Evolutionary conservation across 306 rosid species (phyloP).

Genomic region (Begonia fuchsioides): DNA sequence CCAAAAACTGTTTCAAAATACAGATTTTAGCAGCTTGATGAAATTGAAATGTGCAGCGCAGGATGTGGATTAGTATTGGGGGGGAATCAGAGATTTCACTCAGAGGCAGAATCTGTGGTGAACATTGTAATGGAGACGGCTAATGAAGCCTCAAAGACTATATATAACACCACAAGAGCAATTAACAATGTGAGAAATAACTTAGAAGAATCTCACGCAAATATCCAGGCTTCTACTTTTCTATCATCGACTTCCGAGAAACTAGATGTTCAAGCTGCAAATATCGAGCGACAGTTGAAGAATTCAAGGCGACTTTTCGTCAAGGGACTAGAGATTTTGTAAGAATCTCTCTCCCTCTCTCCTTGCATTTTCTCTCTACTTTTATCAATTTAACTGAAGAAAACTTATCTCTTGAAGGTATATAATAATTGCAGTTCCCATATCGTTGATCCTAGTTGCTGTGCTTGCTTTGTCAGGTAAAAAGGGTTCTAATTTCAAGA

Average conservation of each 20-base stretch:
- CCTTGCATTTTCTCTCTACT: not conserved
- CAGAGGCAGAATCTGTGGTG: constrained; percentile 31
- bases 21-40: not conserved
- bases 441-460: constrained; percentile 34
- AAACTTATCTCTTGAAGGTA: constrained; percentile 35
- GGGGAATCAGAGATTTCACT: constrained; percentile 36
- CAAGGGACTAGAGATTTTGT: constrained; percentile 35
- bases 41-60: constrained; percentile 20
- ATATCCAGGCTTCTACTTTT: constrained; percentile 7
- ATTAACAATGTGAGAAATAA: constrained; percentile 18
- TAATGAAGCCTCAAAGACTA: constrained; percentile 38
- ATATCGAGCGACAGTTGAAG: constrained; percentile 24
- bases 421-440: constrained; percentile 23
- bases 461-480: constrained; percentile 42
- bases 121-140: constrained; percentile 42
- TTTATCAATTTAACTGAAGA: not conserved
- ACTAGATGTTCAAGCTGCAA: constrained; percentile 30
- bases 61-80: constrained; percentile 44
- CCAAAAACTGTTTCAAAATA: too few species aligned
- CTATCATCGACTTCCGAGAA: constrained; percentile 27
- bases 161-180: constrained; percentile 41
- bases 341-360: constrained; percentile 9
- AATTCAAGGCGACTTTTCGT: constrained; percentile 27
- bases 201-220: constrained; percentile 17
- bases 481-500: not conserved